A percentile compares a stretch with the other conserved stretches of the same genome.
Conservation (phyloP, 2,329 filamentous ascomycete genomes). For the Alternaria novae-zelandiae region DNA sequence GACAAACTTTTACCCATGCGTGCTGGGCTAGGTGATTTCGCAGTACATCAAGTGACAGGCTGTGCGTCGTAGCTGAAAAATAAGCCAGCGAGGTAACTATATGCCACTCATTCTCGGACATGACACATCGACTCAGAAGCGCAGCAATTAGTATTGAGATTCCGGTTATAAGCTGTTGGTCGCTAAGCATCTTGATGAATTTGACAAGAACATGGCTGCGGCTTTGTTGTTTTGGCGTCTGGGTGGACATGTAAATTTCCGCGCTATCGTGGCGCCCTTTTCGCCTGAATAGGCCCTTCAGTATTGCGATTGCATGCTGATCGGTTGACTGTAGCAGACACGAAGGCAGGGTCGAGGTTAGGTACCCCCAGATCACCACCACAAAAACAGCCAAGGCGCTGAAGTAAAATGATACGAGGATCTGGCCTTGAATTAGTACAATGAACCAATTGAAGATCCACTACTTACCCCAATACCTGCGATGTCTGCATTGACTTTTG, state of each 20-base stretch:
- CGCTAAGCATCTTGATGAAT: not conserved
- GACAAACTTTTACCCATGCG: too few relatives aligned
- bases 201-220: not conserved
- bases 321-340: not conserved
- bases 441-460: too few relatives aligned
- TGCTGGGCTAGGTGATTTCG: too few relatives aligned
- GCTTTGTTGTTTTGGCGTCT: not conserved
- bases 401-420: not conserved
- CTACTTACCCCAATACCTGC: not conserved
- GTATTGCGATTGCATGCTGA: not conserved
- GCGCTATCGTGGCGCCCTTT: fast-evolving
- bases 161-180: too few relatives aligned
- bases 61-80: too few relatives aligned
- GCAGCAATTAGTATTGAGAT: too few relatives aligned
- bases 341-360: not conserved
- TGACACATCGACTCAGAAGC: too few relatives aligned
- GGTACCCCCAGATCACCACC: not conserved
- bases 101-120: too few relatives aligned
- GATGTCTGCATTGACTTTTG: not conserved
- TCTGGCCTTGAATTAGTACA: too few relatives aligned
- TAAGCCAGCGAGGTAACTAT: too few relatives aligned
- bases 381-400: not conserved
- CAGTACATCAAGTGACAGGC: too few relatives aligned
- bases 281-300: not conserved
- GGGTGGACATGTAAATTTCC: too few relatives aligned